Conservation (phyloP, 75 land plant genomes). For the Pinus albicaulis region DNA sequence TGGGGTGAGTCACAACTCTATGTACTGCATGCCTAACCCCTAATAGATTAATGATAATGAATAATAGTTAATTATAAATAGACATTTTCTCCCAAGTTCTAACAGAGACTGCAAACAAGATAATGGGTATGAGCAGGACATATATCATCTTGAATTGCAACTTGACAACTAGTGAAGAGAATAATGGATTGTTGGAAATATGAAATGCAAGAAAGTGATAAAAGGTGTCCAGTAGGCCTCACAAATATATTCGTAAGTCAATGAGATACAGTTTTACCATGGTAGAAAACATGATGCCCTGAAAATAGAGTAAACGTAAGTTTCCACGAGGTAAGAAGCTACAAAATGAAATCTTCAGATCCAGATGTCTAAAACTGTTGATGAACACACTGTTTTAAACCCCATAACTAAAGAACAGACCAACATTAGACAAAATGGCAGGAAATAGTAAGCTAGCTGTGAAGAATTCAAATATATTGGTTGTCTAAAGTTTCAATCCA, state of each 20-base stretch:
- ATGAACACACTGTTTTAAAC: not conserved
- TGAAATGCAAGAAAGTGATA: too few relatives aligned
- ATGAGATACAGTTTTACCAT: not conserved
- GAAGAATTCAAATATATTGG: not conserved
- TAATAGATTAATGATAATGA: too few relatives aligned
- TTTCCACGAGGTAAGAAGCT: not conserved
- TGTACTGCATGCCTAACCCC: too few relatives aligned
- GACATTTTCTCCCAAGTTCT: too few relatives aligned
- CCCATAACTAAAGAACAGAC: not conserved
- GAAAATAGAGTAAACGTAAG: not conserved
- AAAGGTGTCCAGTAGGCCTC: not conserved
- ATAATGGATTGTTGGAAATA: not conserved
- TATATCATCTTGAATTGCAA: not conserved
- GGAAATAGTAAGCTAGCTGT: not conserved
- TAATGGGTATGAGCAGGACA: too few relatives aligned
- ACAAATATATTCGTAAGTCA: not conserved
- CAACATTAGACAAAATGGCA: not conserved
- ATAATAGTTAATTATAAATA: too few relatives aligned
- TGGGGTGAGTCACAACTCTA: too few relatives aligned
- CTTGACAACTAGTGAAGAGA: not conserved
- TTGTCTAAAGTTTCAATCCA: not conserved
- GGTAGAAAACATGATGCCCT: not conserved
- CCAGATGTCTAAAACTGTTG: too few relatives aligned
- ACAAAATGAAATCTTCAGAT: not conserved
- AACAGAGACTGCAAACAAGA: too few relatives aligned